Base-by-base conservation (phyloP, 768 basidiomycete genomes). In the Lanmaoa rubissima region DNA sequence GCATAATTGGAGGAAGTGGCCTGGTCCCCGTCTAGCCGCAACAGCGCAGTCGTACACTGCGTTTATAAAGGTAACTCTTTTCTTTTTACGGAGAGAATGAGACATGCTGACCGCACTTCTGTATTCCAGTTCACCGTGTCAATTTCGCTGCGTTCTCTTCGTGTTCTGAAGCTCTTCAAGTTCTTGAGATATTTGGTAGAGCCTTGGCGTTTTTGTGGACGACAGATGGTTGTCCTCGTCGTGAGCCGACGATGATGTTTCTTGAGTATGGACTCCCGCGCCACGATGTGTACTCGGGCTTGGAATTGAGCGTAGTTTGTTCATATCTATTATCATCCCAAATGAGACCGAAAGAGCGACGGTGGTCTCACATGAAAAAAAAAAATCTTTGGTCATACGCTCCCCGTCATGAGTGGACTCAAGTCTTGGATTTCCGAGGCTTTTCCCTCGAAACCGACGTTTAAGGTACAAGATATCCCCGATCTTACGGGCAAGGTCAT, bases 401-500 rank as follows among this genome's bases (percentile, higher is more conserved):
- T 24, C 21, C 24, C 42, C 32, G 14, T 17, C 36, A 65, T 68
- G 59, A 44, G 6, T 2, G 44, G 17, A 17, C 9, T 63, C 31
- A 12, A 2, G 32, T 36, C 65, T 16, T 59, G 36, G n/a, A 1
- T 68, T 3, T 2, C 4, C 21, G 59, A 68, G 9, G 55, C 54
- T 0, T 51, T 51, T 2, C 73, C 73, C 26, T 50, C 62, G 40
- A 65, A 59, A 38, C 55, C 72, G 2, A 68, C 62, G 19, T 76
- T 71, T 56, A 53, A 49, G 2, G 59, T 59, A 0, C 53, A 74
- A 16, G 62, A 75, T 41, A 68, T 74, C 3, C 74, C 72, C 3
- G 71, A 76, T 54, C 66, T 76, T 11, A 55, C 65, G 3, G 74
- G 69, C 2, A 64, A 74, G 53, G 71, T 75, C 32, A 51, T 70